Base-by-base conservation (phyloP, 768 basidiomycete species). In the Phlegmacium glaucopus region DNA sequence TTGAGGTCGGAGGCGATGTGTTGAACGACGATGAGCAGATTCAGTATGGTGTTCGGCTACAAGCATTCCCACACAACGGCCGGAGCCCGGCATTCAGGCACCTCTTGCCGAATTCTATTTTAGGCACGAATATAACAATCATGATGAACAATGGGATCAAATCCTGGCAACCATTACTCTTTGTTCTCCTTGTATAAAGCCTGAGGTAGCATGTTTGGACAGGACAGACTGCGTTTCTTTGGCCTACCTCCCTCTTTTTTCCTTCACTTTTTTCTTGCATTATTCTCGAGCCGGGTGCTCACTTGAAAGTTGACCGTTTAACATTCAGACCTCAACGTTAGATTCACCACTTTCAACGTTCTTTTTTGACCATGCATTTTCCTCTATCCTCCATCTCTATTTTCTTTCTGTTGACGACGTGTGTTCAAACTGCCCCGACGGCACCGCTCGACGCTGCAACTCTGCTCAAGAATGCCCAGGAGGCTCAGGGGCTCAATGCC, bases 401-500 rank as follows among this genome's bases (percentile, higher is more conserved):
- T 41, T 52, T 56, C 41, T 41, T 55, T 32, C 49, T 54, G 44
- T 47, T 51, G 42, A 39, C 50, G n/a, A 22, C 61, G 1, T 42
- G 63, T 30, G 61, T 61, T 53, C 49, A 47, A 30, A 59, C 62
- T 30, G 68, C 65, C 9, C 71, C 75, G 2, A 61, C 61, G n/a
- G 52, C 68, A 17, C 44, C 67, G 5, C 57, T 73, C 25, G 72
- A 76, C 57, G 59, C 69, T 44, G 50, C 61, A 18, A 70, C 70
- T n/a, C 69, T 81, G 17, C 61, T 71, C 5, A 55, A 68, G 42
- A 82, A 81, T 52, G 81, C 71, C 11, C 65, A 70, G 50, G 58
- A 65, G 32, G 81, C 82, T 0, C 79, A 82, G 55, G 55, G 63
- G 26, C 65, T 79, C 25, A 85, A 85, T 51, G 57, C 64, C 2